These are phyloP conservation scores for Rhizoctonia solani DNA, from an alignment of 1,284 basidiomycete species.

Conservation along the genomic window DNA sequence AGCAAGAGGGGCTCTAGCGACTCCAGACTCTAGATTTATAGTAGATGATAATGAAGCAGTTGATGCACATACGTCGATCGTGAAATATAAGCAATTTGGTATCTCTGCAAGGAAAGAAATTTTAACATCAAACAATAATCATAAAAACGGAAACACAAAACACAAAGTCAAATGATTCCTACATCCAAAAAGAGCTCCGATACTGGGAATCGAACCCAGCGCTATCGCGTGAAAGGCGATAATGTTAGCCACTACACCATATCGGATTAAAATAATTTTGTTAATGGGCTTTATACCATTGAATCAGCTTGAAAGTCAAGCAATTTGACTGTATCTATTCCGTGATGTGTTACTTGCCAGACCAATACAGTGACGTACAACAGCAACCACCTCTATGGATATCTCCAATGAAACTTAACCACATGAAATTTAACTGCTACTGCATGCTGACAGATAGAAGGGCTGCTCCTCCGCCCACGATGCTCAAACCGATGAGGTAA, in stretches of 20 bases:
- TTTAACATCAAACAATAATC: background rate
- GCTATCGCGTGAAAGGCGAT: conserved; percentile 34
- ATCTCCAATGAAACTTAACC: no score
- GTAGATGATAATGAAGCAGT: background rate
- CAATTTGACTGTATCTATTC: background rate
- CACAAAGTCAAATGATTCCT: no score
- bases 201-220: conserved; percentile 35
- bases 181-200: conserved; percentile 28
- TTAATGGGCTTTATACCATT: background rate
- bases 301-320: background rate
- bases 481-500: no score
- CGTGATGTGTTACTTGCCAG: no score
- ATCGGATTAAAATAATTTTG: conserved; percentile 7
- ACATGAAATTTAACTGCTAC: no score
- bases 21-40: no score
- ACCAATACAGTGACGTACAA: no score
- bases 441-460: no score
- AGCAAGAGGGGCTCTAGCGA: conserved; percentile 54
- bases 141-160: background rate
- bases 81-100: background rate
- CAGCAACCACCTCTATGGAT: no score
- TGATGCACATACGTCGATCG: background rate
- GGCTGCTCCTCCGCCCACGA: no score
- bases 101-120: background rate
- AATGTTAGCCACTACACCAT: conserved; percentile 35